Evolutionary conservation across 2,329 filamentous ascomycete genomes (phyloP).

Genomic region (Talaromyces marneffei): DNA sequence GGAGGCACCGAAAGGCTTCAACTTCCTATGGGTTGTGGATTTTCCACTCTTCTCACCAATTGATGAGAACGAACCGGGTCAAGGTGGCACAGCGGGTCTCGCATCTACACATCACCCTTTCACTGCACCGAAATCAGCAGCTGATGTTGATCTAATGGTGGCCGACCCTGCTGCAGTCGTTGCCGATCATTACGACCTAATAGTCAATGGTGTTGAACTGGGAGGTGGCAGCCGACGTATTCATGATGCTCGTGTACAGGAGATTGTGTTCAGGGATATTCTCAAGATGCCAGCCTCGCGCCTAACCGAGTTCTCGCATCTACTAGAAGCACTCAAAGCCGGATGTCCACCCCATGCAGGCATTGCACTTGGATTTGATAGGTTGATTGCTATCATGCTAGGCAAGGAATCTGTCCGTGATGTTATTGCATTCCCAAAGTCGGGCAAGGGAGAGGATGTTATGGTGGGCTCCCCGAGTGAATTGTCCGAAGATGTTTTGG

Average conservation of each 20-base stretch:
- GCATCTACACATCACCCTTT: constrained; percentile 92
- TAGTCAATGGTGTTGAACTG: constrained; percentile 90
- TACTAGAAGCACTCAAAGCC: constrained; percentile 72
- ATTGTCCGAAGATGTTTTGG: constrained; percentile 56
- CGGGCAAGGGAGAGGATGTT: constrained; percentile 77
- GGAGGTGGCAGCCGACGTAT: constrained; percentile 92
- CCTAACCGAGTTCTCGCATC: constrained; percentile 74
- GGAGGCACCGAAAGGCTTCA: constrained; percentile 47
- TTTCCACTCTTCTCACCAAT: constrained; percentile 87
- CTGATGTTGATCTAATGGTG: constrained; percentile 69
- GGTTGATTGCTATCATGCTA: constrained; percentile 73
- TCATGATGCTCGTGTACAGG: constrained; percentile 74
- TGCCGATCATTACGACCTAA: constrained; percentile 91
- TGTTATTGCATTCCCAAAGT: constrained; percentile 97
- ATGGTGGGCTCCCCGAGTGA: constrained; percentile 71
- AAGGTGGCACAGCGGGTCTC: constrained; percentile 75
- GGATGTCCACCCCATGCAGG: constrained; percentile 95
- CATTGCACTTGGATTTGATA: constrained; percentile 86
- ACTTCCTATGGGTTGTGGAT: constrained; percentile 78
- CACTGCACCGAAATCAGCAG: constrained; percentile 69
- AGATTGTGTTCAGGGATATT: constrained; percentile 76
- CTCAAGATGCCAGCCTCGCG: constrained; percentile 68
- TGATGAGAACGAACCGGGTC: constrained; percentile 63
- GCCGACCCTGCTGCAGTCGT: constrained; percentile 64
- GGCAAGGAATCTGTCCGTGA: constrained; percentile 74